These are phyloP conservation scores for Carex littledalei DNA, from an alignment of 176 grass and related monocot species.

Conservation along the genomic window DNA sequence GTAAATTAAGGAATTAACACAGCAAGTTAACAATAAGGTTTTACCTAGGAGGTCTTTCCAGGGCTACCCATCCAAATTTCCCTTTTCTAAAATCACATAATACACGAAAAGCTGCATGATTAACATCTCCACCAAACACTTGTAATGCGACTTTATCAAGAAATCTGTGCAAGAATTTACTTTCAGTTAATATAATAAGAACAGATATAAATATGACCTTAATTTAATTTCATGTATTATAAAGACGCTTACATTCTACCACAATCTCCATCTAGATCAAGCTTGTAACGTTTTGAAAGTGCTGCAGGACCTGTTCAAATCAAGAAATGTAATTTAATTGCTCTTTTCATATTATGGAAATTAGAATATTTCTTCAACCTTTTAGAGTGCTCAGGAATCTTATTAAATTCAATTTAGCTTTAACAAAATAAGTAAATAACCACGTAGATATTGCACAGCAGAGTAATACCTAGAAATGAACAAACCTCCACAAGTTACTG, in stretches of 20 bases:
- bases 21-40: not conserved
- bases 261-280: conserved; percentile 62
- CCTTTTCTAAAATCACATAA: conserved; percentile 88
- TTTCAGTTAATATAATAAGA: not conserved
- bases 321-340: not conserved
- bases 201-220: not conserved
- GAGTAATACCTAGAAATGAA: not conserved
- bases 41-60: conserved; percentile 88
- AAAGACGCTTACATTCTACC: conserved; percentile 55
- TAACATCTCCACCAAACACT: conserved; percentile 78
- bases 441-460: not conserved
- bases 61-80: conserved; percentile 75
- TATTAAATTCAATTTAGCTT: not conserved
- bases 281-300: conserved; percentile 62
- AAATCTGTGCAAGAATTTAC: conserved; percentile 51
- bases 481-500: not conserved
- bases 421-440: not conserved
- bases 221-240: conserved; percentile 12
- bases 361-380: not conserved
- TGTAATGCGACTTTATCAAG: conserved; percentile 66
- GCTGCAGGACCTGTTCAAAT: conserved; percentile 53
- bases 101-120: conserved; percentile 71
- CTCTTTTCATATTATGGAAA: not conserved
- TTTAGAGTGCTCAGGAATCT: not conserved
- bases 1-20: not conserved